Evolutionary conservation across 306 rosid species (phyloP).

Genomic region (Argentina anserina): DNA sequence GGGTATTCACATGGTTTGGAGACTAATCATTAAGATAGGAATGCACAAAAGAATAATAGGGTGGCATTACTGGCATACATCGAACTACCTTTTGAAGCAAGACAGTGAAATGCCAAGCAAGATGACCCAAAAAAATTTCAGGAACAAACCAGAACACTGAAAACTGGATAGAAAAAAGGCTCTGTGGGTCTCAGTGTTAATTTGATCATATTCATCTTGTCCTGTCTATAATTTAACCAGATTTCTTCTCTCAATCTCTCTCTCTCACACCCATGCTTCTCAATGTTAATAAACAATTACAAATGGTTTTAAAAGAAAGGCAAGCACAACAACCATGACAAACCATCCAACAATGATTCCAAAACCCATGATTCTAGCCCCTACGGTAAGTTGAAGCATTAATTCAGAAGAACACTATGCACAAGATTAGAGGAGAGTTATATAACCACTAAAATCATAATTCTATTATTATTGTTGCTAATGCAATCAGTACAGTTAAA

Average conservation of each 20-base stretch:
- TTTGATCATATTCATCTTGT: conserved; percentile 15
- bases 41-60: conserved; percentile 17
- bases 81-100: not conserved
- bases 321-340: conserved; percentile 35
- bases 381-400: conserved; percentile 18
- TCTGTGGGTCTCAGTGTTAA: conserved; percentile 17
- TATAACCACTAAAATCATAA: conserved; percentile 10
- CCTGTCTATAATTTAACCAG: conserved; percentile 17
- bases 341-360: conserved; percentile 19
- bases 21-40: conserved; percentile 31
- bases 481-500: conserved; percentile 33
- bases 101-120: conserved; percentile 39
- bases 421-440: conserved; percentile 33
- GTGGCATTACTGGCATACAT: not conserved
- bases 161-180: conserved; percentile 6
- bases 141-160: conserved; percentile 6
- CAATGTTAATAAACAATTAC: conserved; percentile 20
- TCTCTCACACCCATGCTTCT: not conserved
- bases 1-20: conserved; percentile 33
- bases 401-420: conserved; percentile 18
- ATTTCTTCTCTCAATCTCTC: conserved; percentile 22
- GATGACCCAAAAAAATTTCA: conserved; percentile 21
- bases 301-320: conserved; percentile 27
- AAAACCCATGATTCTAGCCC: conserved; percentile 17
- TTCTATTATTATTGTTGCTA: conserved; percentile 17